Evolutionary conservation across 1,284 basidiomycete species (phyloP).

Genomic region (Microbotryum silenes-acaulis): DNA sequence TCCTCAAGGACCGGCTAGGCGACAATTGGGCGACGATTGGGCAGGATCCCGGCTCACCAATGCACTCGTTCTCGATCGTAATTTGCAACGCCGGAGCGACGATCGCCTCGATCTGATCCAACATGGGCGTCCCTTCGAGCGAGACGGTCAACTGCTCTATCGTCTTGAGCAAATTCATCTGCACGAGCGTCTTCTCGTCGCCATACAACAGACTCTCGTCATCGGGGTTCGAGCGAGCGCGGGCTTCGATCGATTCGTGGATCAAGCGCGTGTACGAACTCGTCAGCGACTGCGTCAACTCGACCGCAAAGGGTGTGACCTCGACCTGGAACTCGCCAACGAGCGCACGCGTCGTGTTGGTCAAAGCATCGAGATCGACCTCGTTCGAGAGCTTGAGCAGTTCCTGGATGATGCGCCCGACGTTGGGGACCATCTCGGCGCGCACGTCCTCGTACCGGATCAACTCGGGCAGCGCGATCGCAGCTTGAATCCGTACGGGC

Average conservation of each 20-base stretch:
- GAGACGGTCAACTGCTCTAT: constrained; percentile 51
- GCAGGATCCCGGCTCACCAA: constrained; percentile 41
- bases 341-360: constrained; percentile 70
- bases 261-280: constrained; percentile 70
- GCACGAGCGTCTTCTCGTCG: constrained; percentile 35
- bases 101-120: constrained; percentile 71
- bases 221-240: constrained; percentile 41
- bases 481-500: constrained; percentile 76
- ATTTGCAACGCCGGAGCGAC: constrained; percentile 68
- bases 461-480: constrained; percentile 69
- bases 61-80: constrained; percentile 51
- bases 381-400: constrained; percentile 79
- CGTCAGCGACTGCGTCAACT: constrained; percentile 69
- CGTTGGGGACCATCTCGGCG: constrained; percentile 63
- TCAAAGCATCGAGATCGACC: constrained; percentile 79
- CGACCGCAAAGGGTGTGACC: constrained; percentile 74
- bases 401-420: constrained; percentile 80
- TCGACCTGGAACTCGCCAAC: constrained; percentile 78
- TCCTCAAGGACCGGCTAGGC: background rate
- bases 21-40: too few species aligned
- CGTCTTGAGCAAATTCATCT: constrained; percentile 44
- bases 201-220: constrained; percentile 17
- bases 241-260: constrained; percentile 50
- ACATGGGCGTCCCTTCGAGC: constrained; percentile 63
- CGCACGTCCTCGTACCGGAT: constrained; percentile 57